Evolutionary conservation across 2,329 filamentous ascomycete genomes (phyloP).

Genomic region (Biscogniauxia sp.): DNA sequence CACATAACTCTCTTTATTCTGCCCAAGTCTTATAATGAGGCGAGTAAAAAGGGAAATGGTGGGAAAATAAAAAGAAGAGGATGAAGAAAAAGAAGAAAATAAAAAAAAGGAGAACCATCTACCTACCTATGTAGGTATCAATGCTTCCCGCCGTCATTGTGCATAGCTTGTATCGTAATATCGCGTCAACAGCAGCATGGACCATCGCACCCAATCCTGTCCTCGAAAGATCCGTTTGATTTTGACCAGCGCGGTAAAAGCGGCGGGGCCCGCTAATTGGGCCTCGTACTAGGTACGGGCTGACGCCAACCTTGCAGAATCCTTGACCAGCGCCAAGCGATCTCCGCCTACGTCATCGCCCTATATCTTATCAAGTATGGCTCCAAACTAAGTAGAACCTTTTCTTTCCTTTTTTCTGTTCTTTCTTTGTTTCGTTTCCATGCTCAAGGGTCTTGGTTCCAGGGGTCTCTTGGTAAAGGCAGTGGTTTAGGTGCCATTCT

Average conservation of each 20-base stretch:
- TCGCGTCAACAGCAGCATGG: background rate
- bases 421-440: background rate
- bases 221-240: background rate
- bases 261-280: conserved; percentile 1
- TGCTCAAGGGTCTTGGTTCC: background rate
- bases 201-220: background rate
- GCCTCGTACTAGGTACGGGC: background rate
- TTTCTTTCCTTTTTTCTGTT: background rate
- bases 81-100: no score
- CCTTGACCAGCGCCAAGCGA: background rate
- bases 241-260: background rate
- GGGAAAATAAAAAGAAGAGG: no score
- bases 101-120: background rate
- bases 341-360: background rate
- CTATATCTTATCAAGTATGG: background rate
- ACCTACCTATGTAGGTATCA: no score
- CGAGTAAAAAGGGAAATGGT: no score
- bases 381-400: background rate
- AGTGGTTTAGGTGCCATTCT: background rate
- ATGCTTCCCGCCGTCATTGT: background rate
- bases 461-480: background rate
- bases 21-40: no score
- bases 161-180: background rate
- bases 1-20: no score
- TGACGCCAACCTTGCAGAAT: no score